These are phyloP conservation scores for Emmonsia crescens DNA, from an alignment of 2,329 filamentous ascomycete species.

Conservation along the genomic window DNA sequence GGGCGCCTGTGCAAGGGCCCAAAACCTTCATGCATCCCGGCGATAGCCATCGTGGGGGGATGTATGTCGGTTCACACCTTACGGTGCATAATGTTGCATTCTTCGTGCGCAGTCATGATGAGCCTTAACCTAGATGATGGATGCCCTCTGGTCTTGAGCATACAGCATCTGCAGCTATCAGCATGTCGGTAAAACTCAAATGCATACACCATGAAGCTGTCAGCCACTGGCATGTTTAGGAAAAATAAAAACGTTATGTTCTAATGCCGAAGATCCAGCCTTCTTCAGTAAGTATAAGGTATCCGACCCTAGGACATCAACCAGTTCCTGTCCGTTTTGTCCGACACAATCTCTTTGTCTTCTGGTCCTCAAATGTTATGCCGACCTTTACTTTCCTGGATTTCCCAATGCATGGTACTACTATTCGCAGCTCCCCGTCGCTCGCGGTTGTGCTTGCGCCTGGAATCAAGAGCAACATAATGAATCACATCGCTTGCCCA, in stretches of 20 bases:
- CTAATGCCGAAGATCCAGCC: not conserved
- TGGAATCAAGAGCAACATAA: constrained; percentile 3
- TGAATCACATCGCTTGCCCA: not conserved
- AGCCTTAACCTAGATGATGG: constrained; percentile 8
- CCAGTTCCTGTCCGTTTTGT: not conserved
- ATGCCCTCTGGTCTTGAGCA: not conserved
- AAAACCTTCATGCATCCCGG: constrained; percentile 18
- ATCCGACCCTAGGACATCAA: not conserved
- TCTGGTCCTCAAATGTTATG: not conserved
- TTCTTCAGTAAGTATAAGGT: not conserved
- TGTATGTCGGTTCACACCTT: constrained; percentile 20
- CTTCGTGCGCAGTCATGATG: not conserved
- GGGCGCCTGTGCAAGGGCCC: constrained; percentile 10
- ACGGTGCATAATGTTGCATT: constrained; percentile 32
- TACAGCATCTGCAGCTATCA: constrained; percentile 14
- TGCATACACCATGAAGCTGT: not conserved
- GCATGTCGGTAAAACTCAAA: not conserved
- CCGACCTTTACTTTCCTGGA: not conserved
- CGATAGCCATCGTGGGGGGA: constrained; percentile 23
- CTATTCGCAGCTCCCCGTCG: constrained; percentile 2
- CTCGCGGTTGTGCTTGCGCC: constrained; percentile 4
- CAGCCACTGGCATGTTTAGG: not conserved
- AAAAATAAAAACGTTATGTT: not conserved
- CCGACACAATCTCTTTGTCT: not conserved
- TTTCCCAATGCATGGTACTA: not conserved